Percentiles rank a stretch among this genome's conserved stretches.
Evolutionary conservation across 2,329 filamentous ascomycete genomes (phyloP).

Genomic region (Tolypocladium tundrense): DNA sequence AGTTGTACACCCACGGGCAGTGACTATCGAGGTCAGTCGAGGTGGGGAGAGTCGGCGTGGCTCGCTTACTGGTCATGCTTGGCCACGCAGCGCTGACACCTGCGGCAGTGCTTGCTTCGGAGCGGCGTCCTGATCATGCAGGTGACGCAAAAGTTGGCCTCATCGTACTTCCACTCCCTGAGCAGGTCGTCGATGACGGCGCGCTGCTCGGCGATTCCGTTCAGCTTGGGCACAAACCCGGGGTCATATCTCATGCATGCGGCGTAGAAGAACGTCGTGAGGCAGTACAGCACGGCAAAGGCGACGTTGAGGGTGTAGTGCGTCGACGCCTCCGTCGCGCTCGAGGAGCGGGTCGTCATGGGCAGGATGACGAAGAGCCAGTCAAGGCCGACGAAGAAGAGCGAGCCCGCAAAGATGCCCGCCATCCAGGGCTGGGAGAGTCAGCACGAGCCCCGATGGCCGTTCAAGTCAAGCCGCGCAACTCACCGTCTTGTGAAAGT

Average conservation of each 20-base stretch:
- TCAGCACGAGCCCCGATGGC: constrained; percentile 2
- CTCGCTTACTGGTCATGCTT: constrained; percentile 84
- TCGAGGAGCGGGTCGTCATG: constrained; percentile 18
- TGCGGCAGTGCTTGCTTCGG: constrained; percentile 89
- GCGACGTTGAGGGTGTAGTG: constrained; percentile 69
- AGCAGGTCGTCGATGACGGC: constrained; percentile 82
- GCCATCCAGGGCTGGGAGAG: constrained; percentile 68
- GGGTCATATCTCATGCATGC: constrained; percentile 82
- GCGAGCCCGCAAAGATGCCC: constrained; percentile 79
- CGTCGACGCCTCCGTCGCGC: constrained; percentile 10
- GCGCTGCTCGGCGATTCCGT: constrained; percentile 82
- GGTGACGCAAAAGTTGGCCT: constrained; percentile 82
- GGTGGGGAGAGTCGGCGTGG: not conserved
- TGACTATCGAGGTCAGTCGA: constrained; percentile 45
- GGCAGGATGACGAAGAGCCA: constrained; percentile 67
- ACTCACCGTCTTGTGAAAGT: constrained; percentile 78
- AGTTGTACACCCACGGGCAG: constrained; percentile 97
- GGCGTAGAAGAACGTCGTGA: constrained; percentile 79
- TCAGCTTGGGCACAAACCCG: constrained; percentile 84
- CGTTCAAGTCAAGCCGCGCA: not conserved
- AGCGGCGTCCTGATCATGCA: constrained; percentile 93
- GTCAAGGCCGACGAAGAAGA: constrained; percentile 70
- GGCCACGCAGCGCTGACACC: constrained; percentile 85
- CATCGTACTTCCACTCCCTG: constrained; percentile 79
- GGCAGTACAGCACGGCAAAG: constrained; percentile 53